Conservation (phyloP, 768 basidiomycete genomes). For the Phaffia australis region DNA sequence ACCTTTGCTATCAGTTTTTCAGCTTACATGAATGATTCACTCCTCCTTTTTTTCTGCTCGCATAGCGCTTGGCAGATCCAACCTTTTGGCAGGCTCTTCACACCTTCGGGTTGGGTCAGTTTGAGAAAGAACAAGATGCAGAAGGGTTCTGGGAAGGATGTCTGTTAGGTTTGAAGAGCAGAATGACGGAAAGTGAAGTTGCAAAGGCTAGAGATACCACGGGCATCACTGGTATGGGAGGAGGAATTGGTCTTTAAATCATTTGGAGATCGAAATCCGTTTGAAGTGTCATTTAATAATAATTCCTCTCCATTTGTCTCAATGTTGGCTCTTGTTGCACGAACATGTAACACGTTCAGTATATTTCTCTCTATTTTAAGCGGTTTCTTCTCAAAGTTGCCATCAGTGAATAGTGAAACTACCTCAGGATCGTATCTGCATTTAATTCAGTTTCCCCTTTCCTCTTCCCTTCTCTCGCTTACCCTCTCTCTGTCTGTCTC, state of each 20-base stretch:
- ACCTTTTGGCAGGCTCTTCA: constrained; percentile 67
- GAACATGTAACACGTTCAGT: too few relatives aligned
- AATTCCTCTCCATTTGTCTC: too few relatives aligned
- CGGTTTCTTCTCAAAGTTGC: too few relatives aligned
- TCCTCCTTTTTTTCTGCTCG: constrained; percentile 40
- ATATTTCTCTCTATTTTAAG: too few relatives aligned
- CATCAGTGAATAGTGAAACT: too few relatives aligned
- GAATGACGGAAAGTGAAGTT: constrained; percentile 71
- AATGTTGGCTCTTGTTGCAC: too few relatives aligned
- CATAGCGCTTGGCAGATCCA: constrained; percentile 56
- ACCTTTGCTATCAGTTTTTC: too few relatives aligned
- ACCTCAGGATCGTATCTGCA: too few relatives aligned
- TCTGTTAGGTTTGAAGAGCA: constrained; percentile 66
- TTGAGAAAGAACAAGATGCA: constrained; percentile 53
- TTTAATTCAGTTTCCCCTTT: too few relatives aligned
- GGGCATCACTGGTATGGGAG: constrained; percentile 54
- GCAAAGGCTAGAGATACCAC: constrained; percentile 83
- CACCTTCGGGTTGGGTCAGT: constrained; percentile 57
- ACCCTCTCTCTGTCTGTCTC: constrained; percentile 12
- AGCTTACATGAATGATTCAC: too few relatives aligned
- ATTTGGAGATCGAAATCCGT: too few relatives aligned
- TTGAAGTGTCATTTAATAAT: too few relatives aligned
- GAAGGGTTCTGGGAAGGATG: constrained; percentile 74
- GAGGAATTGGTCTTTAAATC: background rate
- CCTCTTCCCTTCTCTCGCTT: background rate